These are phyloP conservation scores for Trichocladium uniseriatum DNA, from an alignment of 495 filamentous ascomycete genomes.

Conservation along the genomic window DNA sequence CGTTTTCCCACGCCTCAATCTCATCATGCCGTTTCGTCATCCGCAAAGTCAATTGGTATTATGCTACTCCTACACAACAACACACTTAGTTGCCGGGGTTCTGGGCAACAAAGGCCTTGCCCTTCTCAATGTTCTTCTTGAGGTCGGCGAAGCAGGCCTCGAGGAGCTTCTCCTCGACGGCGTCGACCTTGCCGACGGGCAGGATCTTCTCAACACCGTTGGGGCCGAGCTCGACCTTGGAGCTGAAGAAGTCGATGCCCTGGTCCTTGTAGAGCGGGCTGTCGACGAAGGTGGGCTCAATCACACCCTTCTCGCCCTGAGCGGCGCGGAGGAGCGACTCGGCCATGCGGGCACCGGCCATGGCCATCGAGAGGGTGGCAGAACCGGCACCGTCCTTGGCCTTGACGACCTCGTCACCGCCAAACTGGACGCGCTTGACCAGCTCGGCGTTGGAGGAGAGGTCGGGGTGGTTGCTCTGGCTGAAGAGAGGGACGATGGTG, in stretches of 20 bases:
- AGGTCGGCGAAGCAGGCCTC: slow-evolving; percentile 62
- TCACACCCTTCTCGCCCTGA: slow-evolving; percentile 79
- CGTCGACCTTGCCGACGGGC: slow-evolving; percentile 64
- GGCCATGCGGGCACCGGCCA: slow-evolving; percentile 90
- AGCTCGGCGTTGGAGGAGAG: slow-evolving; percentile 79
- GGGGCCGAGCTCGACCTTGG: slow-evolving; percentile 81
- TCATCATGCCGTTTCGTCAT: too few relatives aligned
- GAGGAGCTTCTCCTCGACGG: slow-evolving; percentile 79
- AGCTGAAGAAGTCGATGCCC: slow-evolving; percentile 93
- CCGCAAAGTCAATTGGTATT: too few relatives aligned
- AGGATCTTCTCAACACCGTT: slow-evolving; percentile 72
- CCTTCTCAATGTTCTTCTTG: slow-evolving; percentile 89
- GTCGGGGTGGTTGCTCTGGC: slow-evolving; percentile 70
- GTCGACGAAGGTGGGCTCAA: slow-evolving; percentile 93
- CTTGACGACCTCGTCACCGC: slow-evolving; percentile 96
- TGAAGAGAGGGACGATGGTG: slow-evolving; percentile 97
- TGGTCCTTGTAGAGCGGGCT: slow-evolving; percentile 72
- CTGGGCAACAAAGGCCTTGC: slow-evolving; percentile 77
- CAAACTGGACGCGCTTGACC: slow-evolving; percentile 92
- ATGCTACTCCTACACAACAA: too few relatives aligned
- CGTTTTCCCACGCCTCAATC: too few relatives aligned
- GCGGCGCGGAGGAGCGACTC: slow-evolving; percentile 84
- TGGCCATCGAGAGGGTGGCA: slow-evolving; percentile 96
- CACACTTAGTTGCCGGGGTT: too few relatives aligned
- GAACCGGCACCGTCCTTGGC: slow-evolving; percentile 95